Evolutionary conservation across 441 rosid genomes (phyloP).

Genomic region (California macrophylla): DNA sequence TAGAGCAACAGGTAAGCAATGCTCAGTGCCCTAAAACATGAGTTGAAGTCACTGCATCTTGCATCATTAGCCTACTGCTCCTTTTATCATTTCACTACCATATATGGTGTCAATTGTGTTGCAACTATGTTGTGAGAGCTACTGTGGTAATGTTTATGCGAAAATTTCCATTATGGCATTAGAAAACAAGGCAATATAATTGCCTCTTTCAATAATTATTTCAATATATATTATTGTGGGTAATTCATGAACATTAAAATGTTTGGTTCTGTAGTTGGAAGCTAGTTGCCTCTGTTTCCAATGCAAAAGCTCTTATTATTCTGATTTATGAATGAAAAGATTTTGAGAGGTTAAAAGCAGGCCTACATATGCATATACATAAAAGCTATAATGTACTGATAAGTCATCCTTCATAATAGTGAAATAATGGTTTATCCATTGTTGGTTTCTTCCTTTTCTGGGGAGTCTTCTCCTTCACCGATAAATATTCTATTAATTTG

Average conservation of each 20-base stretch:
- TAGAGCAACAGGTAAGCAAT: conserved; percentile 80
- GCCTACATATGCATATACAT: background rate
- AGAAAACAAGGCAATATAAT: background rate
- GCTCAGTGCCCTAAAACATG: conserved; percentile 3
- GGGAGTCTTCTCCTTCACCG: background rate
- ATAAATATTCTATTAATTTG: background rate
- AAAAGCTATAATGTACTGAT: too few relatives aligned
- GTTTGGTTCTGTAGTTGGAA: background rate
- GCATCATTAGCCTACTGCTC: conserved; percentile 6
- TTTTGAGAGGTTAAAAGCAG: background rate
- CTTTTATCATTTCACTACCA: background rate
- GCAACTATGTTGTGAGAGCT: background rate
- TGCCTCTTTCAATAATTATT: background rate
- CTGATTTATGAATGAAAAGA: background rate
- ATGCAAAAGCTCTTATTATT: background rate
- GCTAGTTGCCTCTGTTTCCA: background rate
- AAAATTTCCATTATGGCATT: background rate
- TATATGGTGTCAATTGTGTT: background rate
- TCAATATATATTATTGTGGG: background rate
- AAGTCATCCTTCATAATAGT: too few relatives aligned
- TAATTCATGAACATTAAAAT: background rate
- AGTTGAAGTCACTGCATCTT: conserved; percentile 10
- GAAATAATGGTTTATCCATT: background rate
- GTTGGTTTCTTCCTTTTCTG: background rate
- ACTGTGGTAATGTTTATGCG: background rate